Percentiles rank a stretch among this genome's conserved stretches.
Evolutionary conservation across 2,329 filamentous ascomycete species (phyloP).

Genomic region (Daldinia eschscholtzii): DNA sequence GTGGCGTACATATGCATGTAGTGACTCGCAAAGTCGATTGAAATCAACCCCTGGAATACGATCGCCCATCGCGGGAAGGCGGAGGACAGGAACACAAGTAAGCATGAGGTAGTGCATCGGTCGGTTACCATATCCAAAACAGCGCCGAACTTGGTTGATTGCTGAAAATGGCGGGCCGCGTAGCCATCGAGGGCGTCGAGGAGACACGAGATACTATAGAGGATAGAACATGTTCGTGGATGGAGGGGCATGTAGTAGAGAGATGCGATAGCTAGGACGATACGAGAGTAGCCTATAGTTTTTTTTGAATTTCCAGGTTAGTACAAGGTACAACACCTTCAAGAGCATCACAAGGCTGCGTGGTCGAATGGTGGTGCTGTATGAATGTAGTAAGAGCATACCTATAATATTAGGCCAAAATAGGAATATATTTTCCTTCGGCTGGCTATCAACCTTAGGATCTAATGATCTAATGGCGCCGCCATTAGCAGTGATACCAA

Average conservation of each 20-base stretch:
- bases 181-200: slow-evolving; percentile 96
- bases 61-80: slow-evolving; percentile 96
- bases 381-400: slow-evolving; percentile 55
- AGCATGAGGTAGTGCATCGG: slow-evolving; percentile 93
- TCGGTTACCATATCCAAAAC: slow-evolving; percentile 99
- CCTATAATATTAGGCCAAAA: slow-evolving; percentile 87
- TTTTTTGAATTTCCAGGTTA: slow-evolving; percentile 9
- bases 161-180: slow-evolving; percentile 88
- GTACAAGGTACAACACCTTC: not conserved
- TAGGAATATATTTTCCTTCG: slow-evolving; percentile 80
- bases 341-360: slow-evolving; percentile 1
- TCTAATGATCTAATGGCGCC: slow-evolving; percentile 48
- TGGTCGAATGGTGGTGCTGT: not conserved
- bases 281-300: slow-evolving; percentile 76
- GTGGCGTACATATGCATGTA: slow-evolving; percentile 99
- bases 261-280: slow-evolving; percentile 86
- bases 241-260: slow-evolving; percentile 99
- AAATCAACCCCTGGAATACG: slow-evolving; percentile 93
- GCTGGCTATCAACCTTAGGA: slow-evolving; percentile 54
- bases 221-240: slow-evolving; percentile 90
- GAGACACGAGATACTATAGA: slow-evolving; percentile 94
- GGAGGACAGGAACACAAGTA: slow-evolving; percentile 93
- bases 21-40: slow-evolving; percentile 92
- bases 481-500: slow-evolving; percentile 42
- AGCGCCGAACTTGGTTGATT: slow-evolving; percentile 94